Evolutionary conservation across 2,329 filamentous ascomycete genomes (phyloP).

Genomic region (Bipolaris oryzae): DNA sequence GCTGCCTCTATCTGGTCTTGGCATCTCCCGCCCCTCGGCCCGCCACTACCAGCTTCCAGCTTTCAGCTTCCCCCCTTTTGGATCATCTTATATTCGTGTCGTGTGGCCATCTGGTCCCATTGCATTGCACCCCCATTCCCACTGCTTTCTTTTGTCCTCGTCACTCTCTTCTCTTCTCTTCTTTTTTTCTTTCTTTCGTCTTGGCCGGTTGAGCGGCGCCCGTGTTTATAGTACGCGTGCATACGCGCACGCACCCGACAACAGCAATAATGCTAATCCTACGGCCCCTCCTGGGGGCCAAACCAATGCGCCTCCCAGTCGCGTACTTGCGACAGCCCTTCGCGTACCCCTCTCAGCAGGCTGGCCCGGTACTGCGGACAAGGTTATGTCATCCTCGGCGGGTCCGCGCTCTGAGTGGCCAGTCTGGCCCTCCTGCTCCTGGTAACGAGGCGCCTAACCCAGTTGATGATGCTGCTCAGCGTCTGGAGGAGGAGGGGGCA

Average conservation of each 20-base stretch:
- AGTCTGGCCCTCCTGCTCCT: slow-evolving; percentile 44
- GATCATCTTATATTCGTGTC: neutral
- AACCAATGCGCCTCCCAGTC: slow-evolving; percentile 25
- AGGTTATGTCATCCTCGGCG: slow-evolving; percentile 17
- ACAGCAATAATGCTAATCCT: slow-evolving; percentile 42
- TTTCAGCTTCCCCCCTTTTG: neutral
- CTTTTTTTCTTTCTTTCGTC: slow-evolving; percentile 20
- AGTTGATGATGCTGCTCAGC: slow-evolving; percentile 45
- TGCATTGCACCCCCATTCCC: too few relatives aligned
- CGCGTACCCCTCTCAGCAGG: slow-evolving; percentile 29
- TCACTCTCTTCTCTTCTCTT: slow-evolving; percentile 10
- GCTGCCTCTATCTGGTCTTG: neutral
- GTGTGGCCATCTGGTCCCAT: neutral
- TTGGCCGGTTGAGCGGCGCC: slow-evolving; percentile 15
- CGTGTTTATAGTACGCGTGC: slow-evolving; percentile 22
- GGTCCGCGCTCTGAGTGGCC: slow-evolving; percentile 39
- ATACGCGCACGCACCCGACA: slow-evolving; percentile 32
- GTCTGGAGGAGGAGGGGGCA: slow-evolving; percentile 26
- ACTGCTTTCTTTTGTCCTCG: too few relatives aligned
- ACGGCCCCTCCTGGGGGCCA: slow-evolving; percentile 24
- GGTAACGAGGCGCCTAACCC: slow-evolving; percentile 48
- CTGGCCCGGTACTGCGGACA: slow-evolving; percentile 27
- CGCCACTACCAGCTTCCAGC: neutral
- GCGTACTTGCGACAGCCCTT: slow-evolving; percentile 27
- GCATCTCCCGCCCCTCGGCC: neutral